phyloP scores from a whole-genome alignment of 495 filamentous ascomycete genomes.

The Xylaria nigripes region DNA sequence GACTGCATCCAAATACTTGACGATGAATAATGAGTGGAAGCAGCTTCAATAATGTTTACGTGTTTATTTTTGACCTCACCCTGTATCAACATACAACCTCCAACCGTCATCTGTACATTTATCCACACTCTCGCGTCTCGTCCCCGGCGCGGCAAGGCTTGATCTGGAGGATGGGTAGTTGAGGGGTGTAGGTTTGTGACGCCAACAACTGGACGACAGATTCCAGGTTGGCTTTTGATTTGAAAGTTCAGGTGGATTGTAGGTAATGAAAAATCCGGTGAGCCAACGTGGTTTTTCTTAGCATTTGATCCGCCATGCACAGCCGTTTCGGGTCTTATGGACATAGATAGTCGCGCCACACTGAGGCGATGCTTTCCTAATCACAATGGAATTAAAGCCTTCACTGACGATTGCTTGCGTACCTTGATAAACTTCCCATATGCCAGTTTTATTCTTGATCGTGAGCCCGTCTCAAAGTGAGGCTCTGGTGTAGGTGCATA shows the following conservation, averaged over 20 bases:
- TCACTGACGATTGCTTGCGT: neutral
- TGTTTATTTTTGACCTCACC: conserved; percentile 20
- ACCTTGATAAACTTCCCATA: neutral
- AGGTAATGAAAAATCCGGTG: conserved; percentile 5
- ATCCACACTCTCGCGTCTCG: conserved; percentile 19
- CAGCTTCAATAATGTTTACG: conserved; percentile 26
- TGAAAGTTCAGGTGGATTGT: conserved; percentile 1
- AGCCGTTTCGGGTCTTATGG: neutral
- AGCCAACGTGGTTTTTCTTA: neutral
- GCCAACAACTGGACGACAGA: conserved; percentile 2
- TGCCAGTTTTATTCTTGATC: neutral
- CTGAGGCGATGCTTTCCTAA: neutral
- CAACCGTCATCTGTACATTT: conserved; percentile 23
- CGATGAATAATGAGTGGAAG: conserved; percentile 16
- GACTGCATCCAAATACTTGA: conserved; percentile 11
- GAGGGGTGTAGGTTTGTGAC: neutral
- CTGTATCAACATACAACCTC: conserved; percentile 19
- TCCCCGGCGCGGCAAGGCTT: conserved; percentile 19
- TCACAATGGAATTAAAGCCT: neutral
- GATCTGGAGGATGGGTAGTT: conserved; percentile 5
- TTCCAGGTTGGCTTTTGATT: conserved; percentile 5
- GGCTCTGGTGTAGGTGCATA: neutral
- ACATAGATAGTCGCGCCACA: conserved; percentile 4
- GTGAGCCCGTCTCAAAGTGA: neutral
- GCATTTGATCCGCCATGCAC: neutral